Percentiles rank a stretch among this genome's conserved stretches.
Conservation (phyloP, 306 rosid genomes). For the Lithocarpus polystachyus region DNA sequence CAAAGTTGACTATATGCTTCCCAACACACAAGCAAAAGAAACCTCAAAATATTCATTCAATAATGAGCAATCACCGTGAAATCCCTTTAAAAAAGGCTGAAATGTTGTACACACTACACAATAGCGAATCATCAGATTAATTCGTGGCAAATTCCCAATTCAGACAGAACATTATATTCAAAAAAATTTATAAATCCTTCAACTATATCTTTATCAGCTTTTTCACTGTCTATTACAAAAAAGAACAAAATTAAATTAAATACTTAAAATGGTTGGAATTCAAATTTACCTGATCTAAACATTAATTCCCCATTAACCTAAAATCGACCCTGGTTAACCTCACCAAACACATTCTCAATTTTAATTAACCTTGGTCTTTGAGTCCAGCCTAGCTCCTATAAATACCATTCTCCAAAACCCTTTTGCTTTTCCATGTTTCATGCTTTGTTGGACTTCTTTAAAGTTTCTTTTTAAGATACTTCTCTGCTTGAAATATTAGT, state of each 20-base stretch:
- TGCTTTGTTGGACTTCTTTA: not conserved
- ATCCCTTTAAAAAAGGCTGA: not conserved
- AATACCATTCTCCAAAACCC: not conserved
- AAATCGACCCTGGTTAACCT: constrained; percentile 3
- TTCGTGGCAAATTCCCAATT: no score
- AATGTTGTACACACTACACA: not conserved
- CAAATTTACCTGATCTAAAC: not conserved
- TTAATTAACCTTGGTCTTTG: not conserved
- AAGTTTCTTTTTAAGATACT: not conserved
- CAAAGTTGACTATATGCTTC: not conserved
- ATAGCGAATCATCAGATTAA: not conserved
- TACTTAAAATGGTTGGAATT: constrained; percentile 5
- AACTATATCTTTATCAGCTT: no score
- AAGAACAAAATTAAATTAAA: not conserved
- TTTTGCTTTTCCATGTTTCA: not conserved
- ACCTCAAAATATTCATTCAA: not conserved
- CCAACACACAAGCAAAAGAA: constrained; percentile 5
- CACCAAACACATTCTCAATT: not conserved
- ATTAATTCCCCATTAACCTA: not conserved
- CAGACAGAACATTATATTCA: not conserved
- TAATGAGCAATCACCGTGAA: not conserved
- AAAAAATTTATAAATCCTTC: not conserved
- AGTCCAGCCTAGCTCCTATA: not conserved
- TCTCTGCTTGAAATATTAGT: not conserved
- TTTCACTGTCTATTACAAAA: not conserved